Conservation (phyloP, 176 grass and related monocot species). For the Zea mays region DNA sequence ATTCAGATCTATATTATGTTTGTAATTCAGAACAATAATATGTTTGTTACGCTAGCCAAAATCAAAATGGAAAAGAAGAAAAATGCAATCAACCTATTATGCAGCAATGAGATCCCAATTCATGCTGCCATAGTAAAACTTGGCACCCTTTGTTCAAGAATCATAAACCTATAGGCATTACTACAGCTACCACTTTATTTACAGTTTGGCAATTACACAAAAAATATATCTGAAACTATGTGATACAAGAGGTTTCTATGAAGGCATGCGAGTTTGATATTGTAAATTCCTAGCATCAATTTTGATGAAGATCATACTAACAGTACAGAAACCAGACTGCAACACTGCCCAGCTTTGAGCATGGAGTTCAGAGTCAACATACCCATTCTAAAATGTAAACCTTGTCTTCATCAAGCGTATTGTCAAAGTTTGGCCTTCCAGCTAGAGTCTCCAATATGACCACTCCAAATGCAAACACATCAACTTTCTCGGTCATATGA, state of each 20-base stretch:
- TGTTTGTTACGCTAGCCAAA: neutral
- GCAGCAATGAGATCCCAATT: neutral
- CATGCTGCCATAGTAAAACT: neutral
- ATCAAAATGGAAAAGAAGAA: neutral
- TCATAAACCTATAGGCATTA: neutral
- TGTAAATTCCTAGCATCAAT: neutral
- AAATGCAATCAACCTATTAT: neutral
- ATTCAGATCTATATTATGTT: neutral
- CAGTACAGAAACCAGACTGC: neutral
- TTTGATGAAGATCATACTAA: neutral
- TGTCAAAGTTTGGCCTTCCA: constrained; percentile 61
- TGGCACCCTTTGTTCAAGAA: constrained; percentile 43
- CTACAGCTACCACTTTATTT: neutral
- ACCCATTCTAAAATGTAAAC: constrained; percentile 79
- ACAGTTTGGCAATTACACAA: neutral
- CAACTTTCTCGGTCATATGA: constrained; percentile 63
- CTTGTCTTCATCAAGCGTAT: constrained; percentile 33
- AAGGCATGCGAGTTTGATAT: neutral
- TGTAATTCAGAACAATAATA: neutral
- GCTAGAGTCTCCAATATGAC: constrained; percentile 58
- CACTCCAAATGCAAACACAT: constrained; percentile 76
- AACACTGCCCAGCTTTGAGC: neutral
- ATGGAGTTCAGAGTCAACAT: constrained; percentile 28
- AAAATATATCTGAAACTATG: neutral
- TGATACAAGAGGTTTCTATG: constrained; percentile 1